Base-by-base conservation (phyloP, 2,329 filamentous ascomycete species). In the Apiospora rasikravindrae region DNA sequence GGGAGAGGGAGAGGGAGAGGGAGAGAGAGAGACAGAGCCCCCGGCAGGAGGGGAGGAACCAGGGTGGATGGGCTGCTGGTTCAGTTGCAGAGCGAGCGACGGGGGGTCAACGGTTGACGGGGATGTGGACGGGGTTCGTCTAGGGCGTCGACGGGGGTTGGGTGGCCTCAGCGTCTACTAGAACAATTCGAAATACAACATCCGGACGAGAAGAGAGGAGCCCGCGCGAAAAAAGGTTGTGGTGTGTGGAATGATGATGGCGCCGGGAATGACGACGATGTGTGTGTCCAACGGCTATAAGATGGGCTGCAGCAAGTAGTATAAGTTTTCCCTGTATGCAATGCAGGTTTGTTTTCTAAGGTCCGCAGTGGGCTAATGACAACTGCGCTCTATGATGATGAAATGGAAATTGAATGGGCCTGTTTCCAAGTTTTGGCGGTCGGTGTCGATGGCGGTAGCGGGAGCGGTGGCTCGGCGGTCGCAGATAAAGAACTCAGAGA, bases 351-450 rank as follows among this genome's bases (percentile, higher is more conserved):
- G 29, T 40, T 11, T 26, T 51, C 24, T 57, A 57, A 22, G 19
- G n/a, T 24, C 57, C 29, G 53, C 22, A 61, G 19, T 61, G 53
- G 16, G 33, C 53, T 61, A 61, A 37, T 33, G 33, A 61, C 26
- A 61, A 40, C 57, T 8, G 51, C 51, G 19, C 14, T 19, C 29
- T 64, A 64, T 64, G 57, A 64, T 64, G 57, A 64, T 64, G 57
- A 64, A 64, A 64, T 40, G 57, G 53, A 64, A 61, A n/a, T 64
- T 64, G 57, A 40, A 64, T 64, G 57, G 57, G 57, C 40, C 57
- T 61, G 57, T n/a, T 64, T 64, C 57, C 57, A 64, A 64, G 57
- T 64, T 64, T 64, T 40, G 57, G 57, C 57, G 57, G 53, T 61
- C 29, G 53, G 33, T 24, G 51, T 16, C 16, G 51, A 29, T 29